Evolutionary conservation across 805 yeast genomes (phyloP).

Genomic region (Suhomyces vadensis): DNA sequence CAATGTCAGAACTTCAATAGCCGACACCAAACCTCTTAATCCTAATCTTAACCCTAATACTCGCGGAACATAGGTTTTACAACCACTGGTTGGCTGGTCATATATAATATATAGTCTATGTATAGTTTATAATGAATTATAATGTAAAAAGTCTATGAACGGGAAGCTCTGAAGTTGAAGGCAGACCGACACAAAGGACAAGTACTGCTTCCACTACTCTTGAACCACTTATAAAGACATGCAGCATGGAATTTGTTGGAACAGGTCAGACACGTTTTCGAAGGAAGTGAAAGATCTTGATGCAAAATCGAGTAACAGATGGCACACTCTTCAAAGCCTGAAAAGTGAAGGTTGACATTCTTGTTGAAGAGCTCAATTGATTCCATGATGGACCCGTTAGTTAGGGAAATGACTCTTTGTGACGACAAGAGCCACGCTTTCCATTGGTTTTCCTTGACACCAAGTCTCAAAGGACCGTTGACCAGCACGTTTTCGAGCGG

Average conservation of each 20-base stretch:
- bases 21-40: no score
- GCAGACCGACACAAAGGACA: slow-evolving; percentile 91
- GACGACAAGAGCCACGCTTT: slow-evolving; percentile 93
- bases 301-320: slow-evolving; percentile 92
- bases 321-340: slow-evolving; percentile 96
- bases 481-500: slow-evolving; percentile 79
- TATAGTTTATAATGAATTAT: neutral
- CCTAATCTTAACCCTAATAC: no score
- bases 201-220: slow-evolving; percentile 86
- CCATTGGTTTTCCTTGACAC: slow-evolving; percentile 92
- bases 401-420: slow-evolving; percentile 74
- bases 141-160: neutral
- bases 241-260: slow-evolving; percentile 93
- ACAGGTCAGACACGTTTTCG: slow-evolving; percentile 86
- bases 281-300: slow-evolving; percentile 87
- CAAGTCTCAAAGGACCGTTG: slow-evolving; percentile 75
- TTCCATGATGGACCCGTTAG: slow-evolving; percentile 69
- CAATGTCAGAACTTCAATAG: neutral
- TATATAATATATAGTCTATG: no score
- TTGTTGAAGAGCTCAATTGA: slow-evolving; percentile 67
- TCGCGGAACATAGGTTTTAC: no score
- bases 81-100: no score
- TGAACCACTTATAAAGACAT: slow-evolving; percentile 96
- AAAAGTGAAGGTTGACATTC: slow-evolving; percentile 81
- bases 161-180: slow-evolving; percentile 45